phyloP scores from a whole-genome alignment of 2,329 filamentous ascomycete species.

The Trichophyton mentagrophytes region DNA sequence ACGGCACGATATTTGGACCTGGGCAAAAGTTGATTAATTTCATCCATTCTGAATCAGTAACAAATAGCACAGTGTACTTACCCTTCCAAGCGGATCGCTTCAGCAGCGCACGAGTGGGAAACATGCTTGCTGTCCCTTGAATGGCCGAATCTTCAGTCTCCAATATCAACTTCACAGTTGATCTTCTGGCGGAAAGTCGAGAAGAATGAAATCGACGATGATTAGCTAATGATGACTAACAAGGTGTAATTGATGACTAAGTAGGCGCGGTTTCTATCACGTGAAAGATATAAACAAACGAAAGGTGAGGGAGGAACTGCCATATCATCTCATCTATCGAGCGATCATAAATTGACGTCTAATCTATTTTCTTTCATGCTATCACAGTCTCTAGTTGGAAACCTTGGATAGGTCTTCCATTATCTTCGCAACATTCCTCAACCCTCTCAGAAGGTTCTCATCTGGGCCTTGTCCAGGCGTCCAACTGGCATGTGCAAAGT shows the following conservation, averaged over 20 bases:
- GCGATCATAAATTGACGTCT: background rate
- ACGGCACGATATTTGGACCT: conserved; percentile 62
- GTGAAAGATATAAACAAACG: background rate
- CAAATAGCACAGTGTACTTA: conserved; percentile 27
- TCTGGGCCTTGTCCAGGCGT: conserved; percentile 71
- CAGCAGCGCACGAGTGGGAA: conserved; percentile 53
- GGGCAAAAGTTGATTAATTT: background rate
- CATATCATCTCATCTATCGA: background rate
- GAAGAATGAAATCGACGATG: background rate
- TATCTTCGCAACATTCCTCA: conserved; percentile 58
- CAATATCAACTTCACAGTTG: background rate
- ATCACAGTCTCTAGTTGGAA: background rate
- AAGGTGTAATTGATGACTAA: background rate
- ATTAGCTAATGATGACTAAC: background rate
- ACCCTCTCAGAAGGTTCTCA: conserved; percentile 65
- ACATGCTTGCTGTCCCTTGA: conserved; percentile 41
- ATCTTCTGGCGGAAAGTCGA: background rate
- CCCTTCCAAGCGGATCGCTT: conserved; percentile 84
- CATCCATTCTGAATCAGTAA: too few species aligned
- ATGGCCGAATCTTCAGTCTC: background rate
- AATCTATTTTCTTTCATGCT: background rate
- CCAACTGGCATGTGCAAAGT: conserved; percentile 89
- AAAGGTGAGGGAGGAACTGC: background rate
- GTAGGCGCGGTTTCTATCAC: background rate
- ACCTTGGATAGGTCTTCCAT: conserved; percentile 50